A percentile compares a stretch with the other conserved stretches of the same genome.
These are phyloP conservation scores for Phytophthora crassamura DNA, from an alignment of 352 stramenopile species.

Conservation along the genomic window DNA sequence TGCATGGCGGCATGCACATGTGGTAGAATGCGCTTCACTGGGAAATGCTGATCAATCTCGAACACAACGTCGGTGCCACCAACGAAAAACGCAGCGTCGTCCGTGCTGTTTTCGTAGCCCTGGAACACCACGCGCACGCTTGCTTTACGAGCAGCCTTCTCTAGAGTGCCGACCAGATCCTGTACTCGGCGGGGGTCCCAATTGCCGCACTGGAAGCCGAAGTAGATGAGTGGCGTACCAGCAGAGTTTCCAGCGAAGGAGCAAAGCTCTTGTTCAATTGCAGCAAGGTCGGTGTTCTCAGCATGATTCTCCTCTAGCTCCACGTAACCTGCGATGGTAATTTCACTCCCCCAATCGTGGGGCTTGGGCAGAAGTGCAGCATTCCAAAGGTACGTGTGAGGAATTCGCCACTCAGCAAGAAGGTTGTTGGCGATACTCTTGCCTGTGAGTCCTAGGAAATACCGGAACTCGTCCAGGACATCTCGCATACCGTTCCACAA, in stretches of 20 bases:
- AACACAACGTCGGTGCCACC: conserved; percentile 46
- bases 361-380: conserved; percentile 59
- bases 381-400: conserved; percentile 85
- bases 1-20: conserved; percentile 52
- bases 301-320: conserved; percentile 37
- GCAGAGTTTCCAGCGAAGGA: conserved; percentile 17
- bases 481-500: conserved; percentile 56
- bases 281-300: conserved; percentile 18
- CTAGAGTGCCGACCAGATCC: conserved; percentile 52
- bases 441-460: conserved; percentile 55
- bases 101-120: conserved; percentile 42
- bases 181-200: conserved; percentile 48
- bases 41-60: conserved; percentile 54
- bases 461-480: conserved; percentile 66
- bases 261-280: conserved; percentile 35
- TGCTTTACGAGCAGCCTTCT: conserved; percentile 43
- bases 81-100: conserved; percentile 38
- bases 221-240: conserved; percentile 53
- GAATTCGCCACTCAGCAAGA: conserved; percentile 56
- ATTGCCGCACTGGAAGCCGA: conserved; percentile 57
- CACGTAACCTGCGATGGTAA: conserved; percentile 64
- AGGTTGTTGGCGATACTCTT: conserved; percentile 46
- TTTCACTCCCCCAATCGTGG: conserved; percentile 65
- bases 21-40: conserved; percentile 45
- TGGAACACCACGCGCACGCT: conserved; percentile 72